Conservation (phyloP, 345 rosid genomes). For the Anastatica hierochuntica region DNA sequence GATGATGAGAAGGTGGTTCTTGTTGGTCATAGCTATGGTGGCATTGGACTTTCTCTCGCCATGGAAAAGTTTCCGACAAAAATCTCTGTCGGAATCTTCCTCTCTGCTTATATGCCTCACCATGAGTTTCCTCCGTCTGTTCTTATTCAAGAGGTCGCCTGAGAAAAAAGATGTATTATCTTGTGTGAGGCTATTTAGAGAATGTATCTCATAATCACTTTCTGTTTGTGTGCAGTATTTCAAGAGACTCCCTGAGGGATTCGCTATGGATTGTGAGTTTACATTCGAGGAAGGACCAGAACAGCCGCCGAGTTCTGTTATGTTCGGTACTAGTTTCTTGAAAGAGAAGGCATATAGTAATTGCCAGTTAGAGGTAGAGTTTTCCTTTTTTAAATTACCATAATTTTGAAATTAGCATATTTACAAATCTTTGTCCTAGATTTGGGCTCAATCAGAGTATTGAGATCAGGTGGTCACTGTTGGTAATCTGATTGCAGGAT, state of each 20-base stretch:
- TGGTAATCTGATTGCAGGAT: slow-evolving; percentile 25
- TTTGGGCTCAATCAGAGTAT: too few species aligned
- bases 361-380: slow-evolving; percentile 13
- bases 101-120: slow-evolving; percentile 46
- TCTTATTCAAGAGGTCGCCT: slow-evolving; percentile 31
- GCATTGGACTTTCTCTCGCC: slow-evolving; percentile 32
- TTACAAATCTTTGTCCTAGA: too few species aligned
- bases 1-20: slow-evolving; percentile 36
- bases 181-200: not conserved
- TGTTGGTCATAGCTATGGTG: slow-evolving; percentile 59
- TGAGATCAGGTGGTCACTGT: not conserved
- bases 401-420: too few species aligned
- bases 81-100: slow-evolving; percentile 36
- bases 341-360: slow-evolving; percentile 27
- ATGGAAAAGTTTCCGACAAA: slow-evolving; percentile 50
- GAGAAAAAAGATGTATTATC: not conserved
- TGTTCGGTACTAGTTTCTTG: slow-evolving; percentile 25
- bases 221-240: slow-evolving; percentile 19
- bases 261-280: slow-evolving; percentile 28
- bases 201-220: not conserved
- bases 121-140: slow-evolving; percentile 19
- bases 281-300: slow-evolving; percentile 27
- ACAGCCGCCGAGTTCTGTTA: slow-evolving; percentile 23
- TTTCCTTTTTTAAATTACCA: too few species aligned
- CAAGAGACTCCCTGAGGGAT: slow-evolving; percentile 25